Evolutionary conservation across 2,329 filamentous ascomycete genomes (phyloP).

Genomic region (Drechslerella stenobrocha): DNA sequence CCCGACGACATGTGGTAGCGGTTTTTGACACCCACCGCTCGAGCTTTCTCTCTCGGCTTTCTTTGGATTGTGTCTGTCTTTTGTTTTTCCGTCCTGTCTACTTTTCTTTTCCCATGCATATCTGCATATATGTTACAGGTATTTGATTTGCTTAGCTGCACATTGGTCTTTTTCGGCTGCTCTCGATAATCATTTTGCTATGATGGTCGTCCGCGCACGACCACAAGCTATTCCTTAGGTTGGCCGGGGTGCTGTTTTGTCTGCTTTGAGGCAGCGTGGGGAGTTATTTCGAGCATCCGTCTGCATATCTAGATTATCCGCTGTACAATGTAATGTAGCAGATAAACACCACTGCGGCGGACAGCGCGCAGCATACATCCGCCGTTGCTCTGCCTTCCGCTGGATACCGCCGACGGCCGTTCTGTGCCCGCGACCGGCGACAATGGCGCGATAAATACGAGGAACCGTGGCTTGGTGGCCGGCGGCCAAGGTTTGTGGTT

Average conservation of each 20-base stretch:
- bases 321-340: background rate
- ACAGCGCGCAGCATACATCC: too few relatives aligned
- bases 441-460: too few relatives aligned
- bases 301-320: too few relatives aligned
- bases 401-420: too few relatives aligned
- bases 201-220: background rate
- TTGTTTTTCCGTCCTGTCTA: conserved; percentile 3
- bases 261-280: conserved; percentile 23
- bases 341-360: too few relatives aligned
- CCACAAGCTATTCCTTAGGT: too few relatives aligned
- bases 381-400: too few relatives aligned
- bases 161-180: background rate
- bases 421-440: too few relatives aligned
- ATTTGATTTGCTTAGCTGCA: background rate
- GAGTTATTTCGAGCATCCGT: conserved; percentile 23
- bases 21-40: conserved; percentile 1
- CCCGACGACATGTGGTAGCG: conserved; percentile 51
- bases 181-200: background rate
- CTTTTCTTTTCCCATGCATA: background rate
- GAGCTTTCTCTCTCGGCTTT: background rate
- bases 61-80: background rate
- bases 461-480: too few relatives aligned
- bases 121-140: conserved; percentile 1
- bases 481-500: background rate
- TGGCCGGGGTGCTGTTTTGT: conserved; percentile 4